Evolutionary conservation across 2,329 filamentous ascomycete species (phyloP), one percentile per base, ranked within the genome.

Genomic region (Plenodomus biglobosus): DNA sequence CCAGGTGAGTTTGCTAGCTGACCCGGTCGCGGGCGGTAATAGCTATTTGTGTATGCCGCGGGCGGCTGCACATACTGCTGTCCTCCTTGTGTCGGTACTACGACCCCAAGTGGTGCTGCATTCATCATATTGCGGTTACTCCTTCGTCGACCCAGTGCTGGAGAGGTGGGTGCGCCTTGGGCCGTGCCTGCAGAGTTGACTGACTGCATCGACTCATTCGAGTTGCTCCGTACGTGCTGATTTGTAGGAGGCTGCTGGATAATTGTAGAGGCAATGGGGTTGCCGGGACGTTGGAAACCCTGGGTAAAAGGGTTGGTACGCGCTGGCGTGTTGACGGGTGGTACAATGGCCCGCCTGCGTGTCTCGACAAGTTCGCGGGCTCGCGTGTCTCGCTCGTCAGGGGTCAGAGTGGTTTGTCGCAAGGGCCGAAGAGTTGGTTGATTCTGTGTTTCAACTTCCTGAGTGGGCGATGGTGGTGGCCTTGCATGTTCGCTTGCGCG

Each of bases 301-400:
- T 61, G 56, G 7, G 66, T 58, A 41, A 72, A 73, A 1, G 70
- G 70, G 42, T 73, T 73, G 38, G 65, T 72, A 16, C 65, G 64
- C 15, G 61, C 52, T 27, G 61, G 54, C n/a, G 66, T 62, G 35
- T 49, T 58, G 21, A 46, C 56, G 11, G 62, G 59, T 27, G 65
- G 64, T 16, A 57, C 61, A 19, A 72, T 61, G 35, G 62, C 66
- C 21, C 63, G 63, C 42, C 64, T 61, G 27, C 70, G 64, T 19
- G 55, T 70, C 40, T 68, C 69, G 36, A 72, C 62, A 16, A 72
- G 66, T 50, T 72, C 70, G 2, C 68, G 66, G 43, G 68, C 70
- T 38, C 62, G 62, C 32, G 53, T 62, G 16, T 62, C 58, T 10
- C 67, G 65, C 43, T 73, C 70, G 35, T 72, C 69, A 27, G 56